phyloP scores from a whole-genome alignment of 2,329 filamentous ascomycete genomes.

The Aureobasidium sp. region DNA sequence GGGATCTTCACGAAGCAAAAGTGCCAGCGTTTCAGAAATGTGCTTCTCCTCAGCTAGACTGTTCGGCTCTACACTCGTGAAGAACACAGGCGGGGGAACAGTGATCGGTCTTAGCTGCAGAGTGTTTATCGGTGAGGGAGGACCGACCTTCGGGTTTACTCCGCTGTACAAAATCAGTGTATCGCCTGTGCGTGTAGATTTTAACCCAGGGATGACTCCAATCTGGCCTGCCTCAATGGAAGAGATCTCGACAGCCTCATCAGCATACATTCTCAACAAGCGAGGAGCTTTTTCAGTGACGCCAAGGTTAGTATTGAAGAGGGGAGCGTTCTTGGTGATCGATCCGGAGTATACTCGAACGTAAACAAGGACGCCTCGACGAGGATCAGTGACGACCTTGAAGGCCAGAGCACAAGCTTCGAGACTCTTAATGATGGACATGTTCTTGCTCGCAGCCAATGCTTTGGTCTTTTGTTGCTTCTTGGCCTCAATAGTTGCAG shows the following conservation, averaged over 20 bases:
- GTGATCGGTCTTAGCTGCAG: conserved; percentile 80
- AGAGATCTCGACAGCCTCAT: conserved; percentile 75
- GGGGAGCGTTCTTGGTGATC: conserved; percentile 60
- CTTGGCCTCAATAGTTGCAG: conserved; percentile 9
- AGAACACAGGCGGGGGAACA: conserved; percentile 90
- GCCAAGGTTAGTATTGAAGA: conserved; percentile 82
- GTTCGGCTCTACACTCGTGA: conserved; percentile 78
- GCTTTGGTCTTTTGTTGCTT: conserved; percentile 15
- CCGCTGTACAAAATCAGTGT: conserved; percentile 71
- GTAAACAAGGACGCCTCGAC: conserved; percentile 81
- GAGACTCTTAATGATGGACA: conserved; percentile 49
- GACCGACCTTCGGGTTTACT: conserved; percentile 50
- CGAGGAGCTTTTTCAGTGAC: conserved; percentile 71
- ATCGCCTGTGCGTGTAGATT: conserved; percentile 86
- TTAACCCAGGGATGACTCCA: conserved; percentile 83
- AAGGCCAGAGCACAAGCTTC: conserved; percentile 65
- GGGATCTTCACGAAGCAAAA: conserved; percentile 83
- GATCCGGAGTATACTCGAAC: conserved; percentile 84
- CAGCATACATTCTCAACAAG: conserved; percentile 82
- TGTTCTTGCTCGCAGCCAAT: conserved; percentile 15
- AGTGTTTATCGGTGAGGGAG: conserved; percentile 59
- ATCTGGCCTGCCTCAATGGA: conserved; percentile 81
- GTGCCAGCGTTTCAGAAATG: conserved; percentile 64
- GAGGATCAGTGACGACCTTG: conserved; percentile 86
- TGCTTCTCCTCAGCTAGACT: conserved; percentile 71